These are phyloP conservation scores for apple (Malus domestica) DNA, from an alignment of 306 rosid genomes.

Conservation along the genomic window ASM211411v1 NC_041804.1:589501-590000, in stretches of 20 bases:
- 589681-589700: not conserved
- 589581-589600: too few relatives aligned
- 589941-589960: not conserved
- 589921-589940: not conserved
- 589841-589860: conserved; percentile 2
- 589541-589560: too few relatives aligned
- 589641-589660: not conserved
- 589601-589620: not conserved
- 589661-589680: not conserved
- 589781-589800: not conserved
- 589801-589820: conserved; percentile 9
- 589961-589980: not conserved
- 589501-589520: too few relatives aligned
- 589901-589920: not conserved
- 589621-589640: not conserved
- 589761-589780: not conserved
- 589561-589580: too few relatives aligned
- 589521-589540: too few relatives aligned
- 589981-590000: not conserved
- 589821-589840: not conserved
- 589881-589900: conserved; percentile 26
- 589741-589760: not conserved
- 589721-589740: not conserved
- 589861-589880: conserved; percentile 24
- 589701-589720: not conserved